Base-by-base conservation (phyloP, 768 basidiomycete species). In the Lactifluus piperatus region DNA sequence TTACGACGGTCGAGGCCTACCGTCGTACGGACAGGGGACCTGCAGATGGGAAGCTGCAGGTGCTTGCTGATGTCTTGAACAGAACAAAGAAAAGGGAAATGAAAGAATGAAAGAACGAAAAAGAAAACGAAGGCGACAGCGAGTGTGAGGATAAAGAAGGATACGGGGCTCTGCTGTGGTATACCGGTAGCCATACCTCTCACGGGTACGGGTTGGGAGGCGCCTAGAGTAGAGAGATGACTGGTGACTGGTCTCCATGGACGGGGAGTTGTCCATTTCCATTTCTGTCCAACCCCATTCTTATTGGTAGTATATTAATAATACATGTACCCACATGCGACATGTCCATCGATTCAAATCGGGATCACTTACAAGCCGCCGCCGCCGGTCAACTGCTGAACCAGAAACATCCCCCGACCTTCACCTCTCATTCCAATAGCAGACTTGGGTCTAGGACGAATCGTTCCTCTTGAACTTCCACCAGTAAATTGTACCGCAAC, bases 361-460 rank as follows among this genome's bases (percentile, higher is more conserved):
- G 11, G 29, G 14, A 34, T 44, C 27, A 39, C 54, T 56, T 50
- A 61, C 48, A 55, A 5, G 5, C n/a, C 48, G n/a, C 44, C 49
- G 4, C 76, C 76, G 27, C 87, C 89, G 8, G 90, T 91, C 76
- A 91, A 76, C 69, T 91, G 88, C 66, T 82, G 76, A 47, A 91
- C 86, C 57, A 91, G 73, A 70, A 81, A 86, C 85, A 90, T 81
- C 9, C 80, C 85, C 48, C 84, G 74, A 13, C 84, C 86, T 68
- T 88, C 86, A 63, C 88, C 87, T 29, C 87, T 76, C 71, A 85
- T 81, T 14, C 86, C 87, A 56, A 86, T 81, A 26, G 88, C 85
- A 66, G 86, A 89, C 76, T 86, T 89, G 11, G 90, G 89, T 55
- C 90, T 74, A 9, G 86, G 81, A 50, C 70, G 70, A 11, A 58